These are phyloP conservation scores for Pelagophyceae sp. DNA, from an alignment of 352 stramenopile species.

Conservation along the genomic window DNA sequence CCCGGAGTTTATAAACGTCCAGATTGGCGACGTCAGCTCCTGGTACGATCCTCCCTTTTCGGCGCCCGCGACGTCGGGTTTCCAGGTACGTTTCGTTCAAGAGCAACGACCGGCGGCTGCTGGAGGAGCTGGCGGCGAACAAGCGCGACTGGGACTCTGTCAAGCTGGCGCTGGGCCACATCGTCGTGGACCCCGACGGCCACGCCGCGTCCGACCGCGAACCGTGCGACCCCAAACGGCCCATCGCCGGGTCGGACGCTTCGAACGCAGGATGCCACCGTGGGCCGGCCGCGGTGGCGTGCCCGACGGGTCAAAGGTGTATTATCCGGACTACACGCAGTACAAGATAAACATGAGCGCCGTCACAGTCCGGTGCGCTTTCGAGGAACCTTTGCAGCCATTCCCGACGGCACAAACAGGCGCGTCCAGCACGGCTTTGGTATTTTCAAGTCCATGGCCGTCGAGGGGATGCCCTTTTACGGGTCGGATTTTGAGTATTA, in stretches of 20 bases:
- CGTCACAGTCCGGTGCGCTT: constrained; percentile 25
- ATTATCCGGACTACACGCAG: constrained; percentile 24
- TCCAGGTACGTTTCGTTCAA: constrained; percentile 20
- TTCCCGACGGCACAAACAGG: too few relatives aligned
- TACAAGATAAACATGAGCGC: constrained; percentile 29
- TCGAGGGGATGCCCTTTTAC: neutral
- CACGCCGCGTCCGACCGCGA: neutral
- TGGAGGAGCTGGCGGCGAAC: constrained; percentile 26
- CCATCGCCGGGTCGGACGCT: too few relatives aligned
- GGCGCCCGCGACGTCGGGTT: too few relatives aligned
- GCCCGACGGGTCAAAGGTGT: constrained; percentile 31
- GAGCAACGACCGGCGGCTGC: neutral
- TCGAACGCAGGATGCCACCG: too few relatives aligned
- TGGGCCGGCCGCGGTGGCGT: constrained; percentile 27
- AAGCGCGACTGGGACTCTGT: constrained; percentile 32
- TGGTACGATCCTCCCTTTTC: neutral
- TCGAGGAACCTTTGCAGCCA: too few relatives aligned
- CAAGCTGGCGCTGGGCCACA: constrained; percentile 25
- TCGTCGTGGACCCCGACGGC: neutral
- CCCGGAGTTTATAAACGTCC: neutral
- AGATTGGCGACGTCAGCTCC: neutral
- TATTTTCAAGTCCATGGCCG: neutral
- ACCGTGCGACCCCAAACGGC: too few relatives aligned
- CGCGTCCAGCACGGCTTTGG: constrained; percentile 31
- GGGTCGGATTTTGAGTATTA: constrained; percentile 26